These are phyloP conservation scores for Leccinum imitatum DNA, from an alignment of 768 basidiomycete genomes.

Conservation along the genomic window DNA sequence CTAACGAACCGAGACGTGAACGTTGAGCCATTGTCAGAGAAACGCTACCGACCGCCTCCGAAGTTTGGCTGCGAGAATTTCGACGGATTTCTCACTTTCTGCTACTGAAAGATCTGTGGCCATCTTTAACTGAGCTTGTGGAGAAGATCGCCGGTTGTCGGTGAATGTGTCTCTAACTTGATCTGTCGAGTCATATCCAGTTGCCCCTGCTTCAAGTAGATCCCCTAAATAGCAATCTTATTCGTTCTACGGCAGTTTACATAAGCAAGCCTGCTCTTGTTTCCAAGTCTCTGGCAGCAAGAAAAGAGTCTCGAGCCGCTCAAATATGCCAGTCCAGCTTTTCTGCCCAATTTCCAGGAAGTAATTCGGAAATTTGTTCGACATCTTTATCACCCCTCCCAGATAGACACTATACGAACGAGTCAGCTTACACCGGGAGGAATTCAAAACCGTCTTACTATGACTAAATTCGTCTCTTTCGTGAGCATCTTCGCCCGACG, in stretches of 20 bases:
- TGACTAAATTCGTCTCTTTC: conserved; percentile 84
- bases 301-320: conserved; percentile 1
- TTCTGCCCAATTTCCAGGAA: conserved; percentile 94
- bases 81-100: conserved; percentile 59
- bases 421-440: conserved; percentile 6
- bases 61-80: conserved; percentile 66
- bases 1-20: conserved; percentile 39
- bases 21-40: background rate
- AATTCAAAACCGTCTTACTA: conserved; percentile 54
- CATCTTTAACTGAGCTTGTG: conserved; percentile 33
- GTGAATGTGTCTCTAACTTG: background rate
- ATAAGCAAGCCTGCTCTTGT: background rate
- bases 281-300: background rate
- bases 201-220: no score
- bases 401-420: conserved; percentile 68
- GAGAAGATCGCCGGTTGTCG: background rate
- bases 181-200: conserved; percentile 19
- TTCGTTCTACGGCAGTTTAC: background rate
- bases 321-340: conserved; percentile 88
- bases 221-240: conserved; percentile 13
- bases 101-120: conserved; percentile 38
- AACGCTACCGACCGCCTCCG: conserved; percentile 60
- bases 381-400: conserved; percentile 99
- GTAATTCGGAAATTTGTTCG: conserved; percentile 88
- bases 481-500: conserved; percentile 80